These are phyloP conservation scores for Yarrowia sp. DNA, from an alignment of 805 yeast species.

Conservation along the genomic window DNA sequence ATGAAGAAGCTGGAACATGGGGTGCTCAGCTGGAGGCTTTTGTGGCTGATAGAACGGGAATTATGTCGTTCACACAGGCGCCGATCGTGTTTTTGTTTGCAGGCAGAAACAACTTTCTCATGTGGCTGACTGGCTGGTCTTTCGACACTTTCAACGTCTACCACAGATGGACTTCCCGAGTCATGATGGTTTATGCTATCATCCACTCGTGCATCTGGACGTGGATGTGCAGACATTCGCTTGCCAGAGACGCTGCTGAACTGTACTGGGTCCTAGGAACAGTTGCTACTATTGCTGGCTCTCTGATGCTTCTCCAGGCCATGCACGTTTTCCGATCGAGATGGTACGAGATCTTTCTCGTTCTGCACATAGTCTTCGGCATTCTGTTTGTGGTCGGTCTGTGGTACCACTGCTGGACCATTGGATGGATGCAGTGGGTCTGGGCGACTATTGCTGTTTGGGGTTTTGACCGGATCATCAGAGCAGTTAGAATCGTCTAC, in stretches of 20 bases:
- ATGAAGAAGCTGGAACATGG: slow-evolving; percentile 33
- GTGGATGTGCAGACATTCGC: not conserved
- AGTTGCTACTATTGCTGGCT: slow-evolving; percentile 45
- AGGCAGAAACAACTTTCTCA: slow-evolving; percentile 68
- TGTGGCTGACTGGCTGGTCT: slow-evolving; percentile 58
- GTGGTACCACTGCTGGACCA: slow-evolving; percentile 53
- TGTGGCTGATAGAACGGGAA: slow-evolving; percentile 33
- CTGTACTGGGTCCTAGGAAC: slow-evolving; percentile 39
- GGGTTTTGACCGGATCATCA: slow-evolving; percentile 61
- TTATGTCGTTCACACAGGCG: slow-evolving; percentile 33
- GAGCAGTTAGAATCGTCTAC: slow-evolving; percentile 53
- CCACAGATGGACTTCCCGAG: slow-evolving; percentile 46
- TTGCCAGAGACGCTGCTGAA: not conserved
- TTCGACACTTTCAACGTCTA: slow-evolving; percentile 58
- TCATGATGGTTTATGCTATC: slow-evolving; percentile 32
- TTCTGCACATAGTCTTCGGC: slow-evolving; percentile 57
- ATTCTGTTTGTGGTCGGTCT: slow-evolving; percentile 51
- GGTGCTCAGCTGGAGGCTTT: slow-evolving; percentile 29
- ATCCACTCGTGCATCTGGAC: slow-evolving; percentile 32
- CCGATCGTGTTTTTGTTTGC: slow-evolving; percentile 47
- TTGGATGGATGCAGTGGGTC: slow-evolving; percentile 48
- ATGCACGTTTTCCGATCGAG: slow-evolving; percentile 51
- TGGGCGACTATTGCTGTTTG: slow-evolving; percentile 63
- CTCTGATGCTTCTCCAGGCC: slow-evolving; percentile 50
- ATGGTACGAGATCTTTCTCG: slow-evolving; percentile 59